phyloP scores from a whole-genome alignment of 805 yeast species.

The Cyberlindnera sargentensis region DNA sequence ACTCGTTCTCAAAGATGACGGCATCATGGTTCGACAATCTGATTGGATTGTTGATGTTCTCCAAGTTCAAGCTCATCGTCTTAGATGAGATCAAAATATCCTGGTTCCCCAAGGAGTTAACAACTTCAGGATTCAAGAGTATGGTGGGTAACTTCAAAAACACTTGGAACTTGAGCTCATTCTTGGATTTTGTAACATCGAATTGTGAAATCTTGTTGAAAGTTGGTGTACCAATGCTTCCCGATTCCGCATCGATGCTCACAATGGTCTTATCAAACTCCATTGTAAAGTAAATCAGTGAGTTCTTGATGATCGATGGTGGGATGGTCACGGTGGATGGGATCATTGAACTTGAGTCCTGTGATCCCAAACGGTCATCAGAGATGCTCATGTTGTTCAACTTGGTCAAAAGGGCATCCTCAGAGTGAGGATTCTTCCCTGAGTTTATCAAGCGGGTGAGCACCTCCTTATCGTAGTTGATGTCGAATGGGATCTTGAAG shows the following conservation, averaged over 20 bases:
- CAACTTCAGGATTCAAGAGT: slow-evolving; percentile 31
- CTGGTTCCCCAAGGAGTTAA: slow-evolving; percentile 24
- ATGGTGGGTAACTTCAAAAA: slow-evolving; percentile 73
- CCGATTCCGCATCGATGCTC: slow-evolving; percentile 78
- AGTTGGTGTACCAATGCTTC: slow-evolving; percentile 67
- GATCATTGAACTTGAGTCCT: slow-evolving; percentile 23
- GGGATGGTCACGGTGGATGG: slow-evolving; percentile 54
- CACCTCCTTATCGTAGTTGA: slow-evolving; percentile 57
- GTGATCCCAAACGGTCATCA: slow-evolving; percentile 19
- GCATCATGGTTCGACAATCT: slow-evolving; percentile 66
- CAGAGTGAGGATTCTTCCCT: slow-evolving; percentile 28
- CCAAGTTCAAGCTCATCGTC: slow-evolving; percentile 52
- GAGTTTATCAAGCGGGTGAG: slow-evolving; percentile 60
- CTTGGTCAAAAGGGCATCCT: slow-evolving; percentile 17
- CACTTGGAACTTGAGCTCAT: slow-evolving; percentile 65
- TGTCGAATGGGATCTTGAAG: slow-evolving; percentile 62
- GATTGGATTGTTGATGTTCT: slow-evolving; percentile 39
- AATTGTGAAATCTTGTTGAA: slow-evolving; percentile 90
- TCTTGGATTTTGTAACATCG: slow-evolving; percentile 65
- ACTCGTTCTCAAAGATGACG: slow-evolving; percentile 31
- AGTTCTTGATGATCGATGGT: slow-evolving; percentile 46
- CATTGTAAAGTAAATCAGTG: slow-evolving; percentile 76
- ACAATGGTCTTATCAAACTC: slow-evolving; percentile 95
- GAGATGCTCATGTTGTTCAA: slow-evolving; percentile 12
- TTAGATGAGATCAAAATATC: slow-evolving; percentile 75